phyloP scores from a whole-genome alignment of 306 rosid genomes.

The Quercus aquifolioides region DNA sequence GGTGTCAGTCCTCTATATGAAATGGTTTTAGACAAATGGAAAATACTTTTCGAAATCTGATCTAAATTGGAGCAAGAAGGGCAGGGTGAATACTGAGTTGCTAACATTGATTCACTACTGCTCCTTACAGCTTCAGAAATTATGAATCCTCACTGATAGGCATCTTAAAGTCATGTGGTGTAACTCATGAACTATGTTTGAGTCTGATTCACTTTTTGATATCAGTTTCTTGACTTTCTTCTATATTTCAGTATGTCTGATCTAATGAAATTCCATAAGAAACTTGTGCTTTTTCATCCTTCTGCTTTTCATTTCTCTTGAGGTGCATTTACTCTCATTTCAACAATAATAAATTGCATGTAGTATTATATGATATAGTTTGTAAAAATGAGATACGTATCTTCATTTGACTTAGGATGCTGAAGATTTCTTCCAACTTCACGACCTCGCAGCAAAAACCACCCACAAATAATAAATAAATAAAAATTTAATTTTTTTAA shows the following conservation, averaged over 20 bases:
- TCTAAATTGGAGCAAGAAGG: too few species aligned
- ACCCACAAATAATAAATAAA: not conserved
- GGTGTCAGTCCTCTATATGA: not conserved
- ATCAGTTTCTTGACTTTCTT: not conserved
- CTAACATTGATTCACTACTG: too few species aligned
- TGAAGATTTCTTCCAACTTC: not conserved
- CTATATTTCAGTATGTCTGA: not conserved
- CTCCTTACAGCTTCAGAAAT: too few species aligned
- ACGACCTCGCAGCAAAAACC: not conserved
- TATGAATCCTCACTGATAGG: too few species aligned
- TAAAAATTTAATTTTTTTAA: too few species aligned
- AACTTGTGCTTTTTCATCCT: not conserved
- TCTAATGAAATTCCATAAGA: too few species aligned
- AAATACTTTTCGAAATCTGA: not conserved
- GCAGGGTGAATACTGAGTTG: too few species aligned
- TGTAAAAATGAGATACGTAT: not conserved
- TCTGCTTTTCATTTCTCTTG: not conserved
- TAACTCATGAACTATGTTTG: not conserved
- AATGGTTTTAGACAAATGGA: not conserved
- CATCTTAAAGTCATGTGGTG: not conserved
- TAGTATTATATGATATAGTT: not conserved
- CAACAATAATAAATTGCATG: not conserved
- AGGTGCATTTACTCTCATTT: not conserved
- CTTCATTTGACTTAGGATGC: slow-evolving; percentile 5
- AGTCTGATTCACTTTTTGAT: not conserved